Conservation (phyloP, 2,329 filamentous ascomycete genomes). For the Colletotrichum nymphaeae region DNA sequence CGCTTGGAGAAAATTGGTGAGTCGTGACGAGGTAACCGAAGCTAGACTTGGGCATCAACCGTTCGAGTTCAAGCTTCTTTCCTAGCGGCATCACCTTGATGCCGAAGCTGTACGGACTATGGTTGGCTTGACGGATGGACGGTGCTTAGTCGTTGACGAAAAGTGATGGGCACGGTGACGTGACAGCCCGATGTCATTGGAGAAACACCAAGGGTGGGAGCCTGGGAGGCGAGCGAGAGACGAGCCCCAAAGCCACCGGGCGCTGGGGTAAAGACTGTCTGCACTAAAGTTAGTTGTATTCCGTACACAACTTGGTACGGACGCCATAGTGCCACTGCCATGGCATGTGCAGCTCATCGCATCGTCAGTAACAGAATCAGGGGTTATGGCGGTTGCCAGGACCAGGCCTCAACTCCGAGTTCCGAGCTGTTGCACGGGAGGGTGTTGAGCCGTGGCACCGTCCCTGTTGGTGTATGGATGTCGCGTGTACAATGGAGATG, state of each 20-base stretch:
- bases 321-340: too few species aligned
- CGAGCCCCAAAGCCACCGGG: neutral
- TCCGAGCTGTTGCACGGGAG: constrained; percentile 27
- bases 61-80: constrained; percentile 32
- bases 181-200: constrained; percentile 21
- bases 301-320: too few species aligned
- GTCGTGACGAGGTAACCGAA: constrained; percentile 3
- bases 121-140: neutral
- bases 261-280: neutral
- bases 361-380: neutral
- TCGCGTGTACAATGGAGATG: neutral
- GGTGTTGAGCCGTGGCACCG: constrained; percentile 29
- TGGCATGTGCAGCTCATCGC: neutral
- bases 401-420: constrained; percentile 23
- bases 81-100: constrained; percentile 22
- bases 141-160: constrained; percentile 15
- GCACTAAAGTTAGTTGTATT: neutral
- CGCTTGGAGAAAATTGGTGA: neutral
- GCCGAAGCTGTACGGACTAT: neutral
- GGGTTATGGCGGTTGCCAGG: neutral
- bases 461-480: neutral
- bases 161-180: constrained; percentile 12
- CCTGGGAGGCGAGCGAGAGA: neutral
- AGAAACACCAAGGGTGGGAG: constrained; percentile 17
- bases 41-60: neutral